Base-by-base conservation (phyloP, 345 rosid genomes). In the Lumnitzera littorea region DNA sequence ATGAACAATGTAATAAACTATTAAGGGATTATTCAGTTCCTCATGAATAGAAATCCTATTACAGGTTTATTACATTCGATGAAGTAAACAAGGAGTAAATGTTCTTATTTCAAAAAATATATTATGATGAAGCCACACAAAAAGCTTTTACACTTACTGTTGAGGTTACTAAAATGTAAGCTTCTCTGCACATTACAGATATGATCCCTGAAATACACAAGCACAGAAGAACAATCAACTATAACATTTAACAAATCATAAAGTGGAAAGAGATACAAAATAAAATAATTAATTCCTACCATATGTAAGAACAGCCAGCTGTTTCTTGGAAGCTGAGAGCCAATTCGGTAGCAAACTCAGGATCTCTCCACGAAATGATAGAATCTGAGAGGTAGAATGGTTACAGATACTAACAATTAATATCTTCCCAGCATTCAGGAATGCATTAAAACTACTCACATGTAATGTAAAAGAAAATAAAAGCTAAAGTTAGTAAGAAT, bases 271-370 rank as follows among this genome's bases (percentile, higher is more conserved):
- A 53, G 49, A 67, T 24, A 47, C 41, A 46, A 13, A 16, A 48
- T 23, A 51, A 50, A 27, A 51, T 17, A 61, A 57, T 47, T 54
- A 70, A 15, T 41, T 12, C 11, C 53, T 74, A 87, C 95, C 99
- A 95, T 70, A 95, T 84, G 57, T 84, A 95, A 50, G 98, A 79
- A 78, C 99, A 95, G 53, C 99, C 97, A 5, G 87, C 75, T 48
- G 85, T 78, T 78, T 95, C 99, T 74, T 95, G 97, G 74, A 95
- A 95, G 75, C 99, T 91, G 67, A 91, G 83, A 36, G 99, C 99
- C 76, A 95, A 71, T 74, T 95, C 99, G 14, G 95, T 82, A 60
- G 87, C 78, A 61, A 67, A 81, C 43, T 91, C 99, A 12, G 95
- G 91, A 69, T 95, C 97, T 83, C 92, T 86, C 99, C 97, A 95